A percentile compares a stretch with the other conserved stretches of the same genome.
Conservation (phyloP, 1,284 basidiomycete genomes). For the Coniferiporia sulphurascens region DNA sequence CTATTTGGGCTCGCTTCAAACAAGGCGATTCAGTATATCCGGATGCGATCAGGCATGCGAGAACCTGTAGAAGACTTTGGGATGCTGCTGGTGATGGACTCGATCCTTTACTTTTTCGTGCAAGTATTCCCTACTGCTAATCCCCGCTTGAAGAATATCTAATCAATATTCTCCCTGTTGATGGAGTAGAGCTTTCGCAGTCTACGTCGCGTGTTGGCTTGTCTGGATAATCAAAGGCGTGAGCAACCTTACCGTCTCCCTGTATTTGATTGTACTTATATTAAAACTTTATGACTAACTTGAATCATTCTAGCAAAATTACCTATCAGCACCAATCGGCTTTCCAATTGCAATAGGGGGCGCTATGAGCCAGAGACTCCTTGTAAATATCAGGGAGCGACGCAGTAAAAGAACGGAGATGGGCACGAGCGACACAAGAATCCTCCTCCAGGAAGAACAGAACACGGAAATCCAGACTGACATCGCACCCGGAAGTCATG, state of each 20-base stretch:
- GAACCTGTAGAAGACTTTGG: background rate
- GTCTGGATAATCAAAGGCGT: slow-evolving; percentile 1
- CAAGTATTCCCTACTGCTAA: background rate
- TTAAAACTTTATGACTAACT: background rate
- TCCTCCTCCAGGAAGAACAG: no score
- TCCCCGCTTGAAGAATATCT: background rate
- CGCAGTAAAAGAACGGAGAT: background rate
- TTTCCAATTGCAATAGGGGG: background rate
- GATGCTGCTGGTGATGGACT: background rate
- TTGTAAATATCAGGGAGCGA: background rate
- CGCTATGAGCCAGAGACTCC: background rate
- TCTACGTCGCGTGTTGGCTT: background rate
- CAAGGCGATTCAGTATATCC: background rate
- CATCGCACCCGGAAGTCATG: no score
- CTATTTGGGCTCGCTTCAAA: background rate
- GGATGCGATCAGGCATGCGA: background rate
- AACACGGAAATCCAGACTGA: no score
- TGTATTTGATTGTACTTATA: background rate
- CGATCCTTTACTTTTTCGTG: background rate
- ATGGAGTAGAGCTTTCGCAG: background rate
- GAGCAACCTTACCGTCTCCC: background rate
- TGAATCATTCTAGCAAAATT: background rate
- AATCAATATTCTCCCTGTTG: background rate
- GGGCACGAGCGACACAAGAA: no score
- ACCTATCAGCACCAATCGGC: background rate